These are phyloP conservation scores for Cryptosporidium bovis DNA, from an alignment of 169 alveolate species.

Conservation along the genomic window DNA sequence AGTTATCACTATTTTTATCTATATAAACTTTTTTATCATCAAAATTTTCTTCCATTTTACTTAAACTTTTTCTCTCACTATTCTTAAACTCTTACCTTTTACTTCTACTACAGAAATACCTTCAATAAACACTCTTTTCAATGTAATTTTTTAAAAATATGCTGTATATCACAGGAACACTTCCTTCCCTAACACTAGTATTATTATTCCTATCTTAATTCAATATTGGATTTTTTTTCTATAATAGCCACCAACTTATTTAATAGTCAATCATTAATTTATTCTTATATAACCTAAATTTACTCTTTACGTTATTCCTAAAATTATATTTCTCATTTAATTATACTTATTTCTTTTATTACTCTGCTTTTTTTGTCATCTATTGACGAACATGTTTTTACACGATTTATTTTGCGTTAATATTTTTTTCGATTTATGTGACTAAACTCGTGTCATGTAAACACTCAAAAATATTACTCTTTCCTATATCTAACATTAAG, in stretches of 20 bases:
- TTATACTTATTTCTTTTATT: not conserved
- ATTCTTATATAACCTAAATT: not conserved
- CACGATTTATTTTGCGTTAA: constrained; percentile 57
- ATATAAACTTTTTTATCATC: constrained; percentile 26
- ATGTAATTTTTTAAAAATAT: not conserved
- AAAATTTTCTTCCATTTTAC: constrained; percentile 39
- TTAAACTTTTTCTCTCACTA: not conserved
- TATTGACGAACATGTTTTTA: constrained; percentile 54
- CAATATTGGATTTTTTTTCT: not conserved
- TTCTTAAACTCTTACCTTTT: not conserved
- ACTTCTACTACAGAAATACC: too few relatives aligned
- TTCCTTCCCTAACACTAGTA: not conserved
- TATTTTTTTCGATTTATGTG: constrained; percentile 39
- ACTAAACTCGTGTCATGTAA: constrained; percentile 65
- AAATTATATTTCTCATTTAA: not conserved
- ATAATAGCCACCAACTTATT: not conserved
- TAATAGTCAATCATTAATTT: not conserved
- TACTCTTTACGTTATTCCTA: not conserved
- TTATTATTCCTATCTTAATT: not conserved
- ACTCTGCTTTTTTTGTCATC: constrained; percentile 12
- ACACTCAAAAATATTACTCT: constrained; percentile 31
- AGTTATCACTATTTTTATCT: constrained; percentile 11
- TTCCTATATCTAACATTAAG: constrained; percentile 30
- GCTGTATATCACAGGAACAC: not conserved
- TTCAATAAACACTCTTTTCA: too few relatives aligned